Evolutionary conservation across 2,329 filamentous ascomycete genomes (phyloP), one percentile per base, ranked within the genome.

Genomic region (Colletotrichum eremochloae): DNA sequence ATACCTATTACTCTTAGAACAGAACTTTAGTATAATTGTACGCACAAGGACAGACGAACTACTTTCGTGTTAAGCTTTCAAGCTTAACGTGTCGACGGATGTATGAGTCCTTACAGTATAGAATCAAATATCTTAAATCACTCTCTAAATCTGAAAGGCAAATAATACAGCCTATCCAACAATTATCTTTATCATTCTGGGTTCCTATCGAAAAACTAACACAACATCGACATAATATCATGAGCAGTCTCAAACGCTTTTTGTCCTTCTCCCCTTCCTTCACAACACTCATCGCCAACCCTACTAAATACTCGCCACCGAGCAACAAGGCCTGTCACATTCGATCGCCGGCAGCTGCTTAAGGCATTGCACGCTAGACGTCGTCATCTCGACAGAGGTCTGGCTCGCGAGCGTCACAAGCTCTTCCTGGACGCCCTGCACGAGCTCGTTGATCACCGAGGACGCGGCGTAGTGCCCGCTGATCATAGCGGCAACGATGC

Each of bases 401-500:
- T 57, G 33, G 5, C 24, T 36, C 20, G 36, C 20, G 12, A 57
- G 36, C 36, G 36, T n/a, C 9, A 40, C n/a, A 36, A 57, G 55
- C 7, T 15, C 18, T 18, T 3, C 36, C 36, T 29, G 55, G 20
- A 18, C 36, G 36, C 55, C 55, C 55, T 57, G 55, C 1, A 42
- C 55, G 2, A 57, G n/a, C 20, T 57, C 55, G 36, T 57, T 9
- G 12, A 57, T 57, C 9, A 15, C 36, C 36, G 55, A 57, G 11
- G 55, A n/a, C 36, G 36, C 55, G 20, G 55, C 55, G 9, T 57
- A 57, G 55, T 57, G 36, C 20, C 55, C 55, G 36, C 55, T 57
- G 36, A 57, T 57, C 55, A 57, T 42, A 11, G 55, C 55, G 36
- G 55, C 55, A n/a, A 57, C 55, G 36, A 57, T 57, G 20, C 55